Conservation (phyloP, 495 filamentous ascomycete species). For the Hypomontagnella submonticulosa region DNA sequence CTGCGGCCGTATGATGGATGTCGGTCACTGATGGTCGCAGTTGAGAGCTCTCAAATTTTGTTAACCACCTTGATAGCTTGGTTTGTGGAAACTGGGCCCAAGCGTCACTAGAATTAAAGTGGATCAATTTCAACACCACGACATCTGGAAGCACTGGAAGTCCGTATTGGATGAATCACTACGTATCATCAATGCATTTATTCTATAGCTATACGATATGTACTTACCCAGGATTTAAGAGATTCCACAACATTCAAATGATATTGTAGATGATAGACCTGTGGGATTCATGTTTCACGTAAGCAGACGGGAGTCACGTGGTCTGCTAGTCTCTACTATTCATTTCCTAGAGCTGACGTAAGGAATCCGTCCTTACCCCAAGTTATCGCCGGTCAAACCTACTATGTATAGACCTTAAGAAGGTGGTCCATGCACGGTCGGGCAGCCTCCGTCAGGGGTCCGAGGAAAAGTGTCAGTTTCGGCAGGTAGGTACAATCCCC, state of each 20-base stretch:
- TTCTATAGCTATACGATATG: too few relatives aligned
- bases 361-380: background rate
- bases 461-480: constrained; percentile 25
- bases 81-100: background rate
- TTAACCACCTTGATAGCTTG: background rate
- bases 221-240: too few relatives aligned
- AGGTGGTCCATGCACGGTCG: constrained; percentile 33
- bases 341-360: constrained; percentile 1
- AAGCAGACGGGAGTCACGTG: too few relatives aligned
- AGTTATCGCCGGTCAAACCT: background rate
- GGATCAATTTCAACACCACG: background rate
- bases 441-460: constrained; percentile 31
- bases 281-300: too few relatives aligned
- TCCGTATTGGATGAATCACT: too few relatives aligned
- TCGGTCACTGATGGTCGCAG: background rate
- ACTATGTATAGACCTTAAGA: background rate
- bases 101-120: constrained; percentile 1
- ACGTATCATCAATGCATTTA: too few relatives aligned
- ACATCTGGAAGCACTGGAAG: too few relatives aligned
- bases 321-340: too few relatives aligned
- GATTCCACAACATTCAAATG: too few relatives aligned
- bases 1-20: background rate
- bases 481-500: constrained; percentile 6
- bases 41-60: constrained; percentile 13
- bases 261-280: too few relatives aligned